Percentiles rank a stretch among this genome's conserved stretches.
phyloP scores from a whole-genome alignment of 768 basidiomycete species.

The Sarcodon aspratus region DNA sequence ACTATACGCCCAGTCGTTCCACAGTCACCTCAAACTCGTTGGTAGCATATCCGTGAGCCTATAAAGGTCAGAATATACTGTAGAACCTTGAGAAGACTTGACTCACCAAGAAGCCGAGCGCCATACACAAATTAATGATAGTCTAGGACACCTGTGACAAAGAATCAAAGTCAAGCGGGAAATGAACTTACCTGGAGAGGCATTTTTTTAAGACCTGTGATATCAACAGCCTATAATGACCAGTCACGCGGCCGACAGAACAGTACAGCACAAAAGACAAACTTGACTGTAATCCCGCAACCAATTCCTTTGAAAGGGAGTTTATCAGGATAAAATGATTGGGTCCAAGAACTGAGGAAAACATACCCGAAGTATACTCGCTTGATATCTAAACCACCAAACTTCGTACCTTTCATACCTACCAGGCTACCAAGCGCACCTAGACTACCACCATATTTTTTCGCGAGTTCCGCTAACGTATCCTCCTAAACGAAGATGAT shows the following conservation, averaged over 20 bases:
- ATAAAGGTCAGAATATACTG: not conserved
- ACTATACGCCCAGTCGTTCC: conserved; percentile 65
- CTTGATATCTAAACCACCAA: conserved; percentile 72
- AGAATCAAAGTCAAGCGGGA: not conserved
- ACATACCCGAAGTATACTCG: conserved; percentile 71
- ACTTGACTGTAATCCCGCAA: conserved; percentile 81
- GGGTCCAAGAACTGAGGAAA: not conserved
- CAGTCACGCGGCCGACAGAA: not conserved
- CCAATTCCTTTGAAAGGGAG: conserved; percentile 50
- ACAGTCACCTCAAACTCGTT: conserved; percentile 78
- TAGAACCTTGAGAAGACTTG: not conserved
- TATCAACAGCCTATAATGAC: conserved; percentile 60
- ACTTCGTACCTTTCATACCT: conserved; percentile 49
- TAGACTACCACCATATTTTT: conserved; percentile 45
- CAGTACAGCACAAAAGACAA: not conserved
- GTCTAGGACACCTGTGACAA: conserved; percentile 31
- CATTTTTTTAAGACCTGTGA: conserved; percentile 65
- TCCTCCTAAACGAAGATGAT: conserved; percentile 45
- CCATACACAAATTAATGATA: conserved; percentile 83
- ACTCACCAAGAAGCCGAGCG: conserved; percentile 76
- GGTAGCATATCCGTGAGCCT: conserved; percentile 77
- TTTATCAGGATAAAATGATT: not conserved
- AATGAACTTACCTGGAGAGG: conserved; percentile 37
- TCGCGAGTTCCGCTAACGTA: conserved; percentile 45
- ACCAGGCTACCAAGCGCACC: conserved; percentile 41